These are phyloP conservation scores for Sclerotinia borealis DNA, from an alignment of 2,329 filamentous ascomycete genomes.

Conservation along the genomic window DNA sequence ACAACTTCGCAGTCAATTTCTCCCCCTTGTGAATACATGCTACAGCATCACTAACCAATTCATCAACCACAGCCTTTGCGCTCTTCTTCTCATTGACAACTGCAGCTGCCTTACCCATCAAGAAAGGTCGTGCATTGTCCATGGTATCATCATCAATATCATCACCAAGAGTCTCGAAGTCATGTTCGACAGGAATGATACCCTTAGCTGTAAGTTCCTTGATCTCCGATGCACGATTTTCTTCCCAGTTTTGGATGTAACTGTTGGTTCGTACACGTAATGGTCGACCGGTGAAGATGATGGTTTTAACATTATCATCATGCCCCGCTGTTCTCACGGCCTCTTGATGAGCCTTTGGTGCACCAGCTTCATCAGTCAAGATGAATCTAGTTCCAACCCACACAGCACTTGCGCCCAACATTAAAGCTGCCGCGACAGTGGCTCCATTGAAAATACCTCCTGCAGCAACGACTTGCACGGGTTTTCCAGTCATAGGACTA, in stretches of 20 bases:
- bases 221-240: conserved; percentile 83
- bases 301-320: conserved; percentile 92
- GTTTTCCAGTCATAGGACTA: conserved; percentile 78
- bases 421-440: conserved; percentile 80
- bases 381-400: conserved; percentile 98
- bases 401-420: conserved; percentile 86
- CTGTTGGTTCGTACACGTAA: conserved; percentile 88
- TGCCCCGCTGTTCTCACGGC: conserved; percentile 86
- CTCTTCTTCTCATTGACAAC: conserved; percentile 89
- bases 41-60: conserved; percentile 81
- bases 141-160: conserved; percentile 72
- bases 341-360: conserved; percentile 90
- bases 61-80: conserved; percentile 88
- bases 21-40: conserved; percentile 62
- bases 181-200: conserved; percentile 86
- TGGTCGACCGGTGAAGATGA: conserved; percentile 97
- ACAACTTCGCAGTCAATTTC: conserved; percentile 66
- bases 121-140: conserved; percentile 82
- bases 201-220: conserved; percentile 87
- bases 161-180: conserved; percentile 76
- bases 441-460: conserved; percentile 93
- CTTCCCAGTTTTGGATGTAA: conserved; percentile 92
- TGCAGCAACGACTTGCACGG: conserved; percentile 87
- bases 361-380: conserved; percentile 87
- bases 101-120: conserved; percentile 96